Evolutionary conservation across 768 basidiomycete species (phyloP), one percentile per base, ranked within the genome.

Genomic region (Candolleomyces aberdarensis): DNA sequence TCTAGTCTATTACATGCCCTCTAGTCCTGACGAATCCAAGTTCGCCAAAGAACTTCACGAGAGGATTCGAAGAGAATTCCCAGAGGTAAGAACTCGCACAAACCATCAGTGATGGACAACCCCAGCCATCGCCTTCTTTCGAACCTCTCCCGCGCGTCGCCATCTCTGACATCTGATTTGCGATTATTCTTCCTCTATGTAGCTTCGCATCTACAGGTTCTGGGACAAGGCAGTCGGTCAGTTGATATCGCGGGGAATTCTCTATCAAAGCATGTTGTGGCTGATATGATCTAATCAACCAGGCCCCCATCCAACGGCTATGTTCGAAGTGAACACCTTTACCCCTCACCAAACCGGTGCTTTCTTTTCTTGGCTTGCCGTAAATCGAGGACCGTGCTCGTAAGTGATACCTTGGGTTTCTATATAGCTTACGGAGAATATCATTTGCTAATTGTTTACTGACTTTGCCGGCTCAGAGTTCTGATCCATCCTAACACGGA

Each of bases 261-360:
- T 19, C 29, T 26, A 22, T 17, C 32, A 36, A 36, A 36, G 36
- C 8, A 8, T 36, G 36, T 7, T 36, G 36, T 36, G 36, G 36
- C 39, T 47, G 41, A 58, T 41, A n/a, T 26, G 26, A n/a, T n/a
- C 49, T 40, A 31, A 22, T 51, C 60, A 10, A 31, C 62, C 62
- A 81, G 84, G 85, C 1, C 89, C 87, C 0, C 89, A 90, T 64
- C 85, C 88, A 0, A 83, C 82, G 9, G 80, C 85, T 7, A 89
- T 89, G 87, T 90, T 89, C 66, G 83, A 90, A 68, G 80, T 89
- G 61, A 84, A 90, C 67, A 84, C 83, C 1, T 84, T 85, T 70
- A 83, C 65, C 36, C 88, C 88, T 10, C 85, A 85, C 64, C 83
- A 89, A 67, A 88, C 85, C 0, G 88, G 89, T 0, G 80, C 86